These are phyloP conservation scores for Penicillium sp. DNA, from an alignment of 2,329 filamentous ascomycete genomes.

Conservation along the genomic window DNA sequence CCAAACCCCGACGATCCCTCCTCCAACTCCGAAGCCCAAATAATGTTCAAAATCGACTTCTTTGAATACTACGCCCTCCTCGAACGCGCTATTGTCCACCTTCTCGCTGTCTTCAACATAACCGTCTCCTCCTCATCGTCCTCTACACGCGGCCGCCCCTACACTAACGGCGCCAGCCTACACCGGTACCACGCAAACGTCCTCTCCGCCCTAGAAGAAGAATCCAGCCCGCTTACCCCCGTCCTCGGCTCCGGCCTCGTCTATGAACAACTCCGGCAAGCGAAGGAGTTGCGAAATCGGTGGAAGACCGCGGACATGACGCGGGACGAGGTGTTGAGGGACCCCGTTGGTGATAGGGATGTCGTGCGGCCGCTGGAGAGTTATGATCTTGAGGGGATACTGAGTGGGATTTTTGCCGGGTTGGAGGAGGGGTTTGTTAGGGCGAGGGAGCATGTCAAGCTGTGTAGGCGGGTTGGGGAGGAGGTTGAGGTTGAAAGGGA, in stretches of 20 bases:
- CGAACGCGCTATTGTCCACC: conserved; percentile 69
- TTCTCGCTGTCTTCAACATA: conserved; percentile 67
- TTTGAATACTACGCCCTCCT: conserved; percentile 75
- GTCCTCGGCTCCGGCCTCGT: conserved; percentile 61
- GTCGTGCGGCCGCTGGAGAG: conserved; percentile 54
- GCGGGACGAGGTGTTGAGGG: conserved; percentile 28
- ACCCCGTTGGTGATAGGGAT: conserved; percentile 30
- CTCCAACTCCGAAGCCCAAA: conserved; percentile 52
- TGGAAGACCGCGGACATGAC: conserved; percentile 70
- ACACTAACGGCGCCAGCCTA: conserved; percentile 30
- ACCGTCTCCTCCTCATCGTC: conserved; percentile 44
- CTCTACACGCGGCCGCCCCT: neutral
- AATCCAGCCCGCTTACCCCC: conserved; percentile 59
- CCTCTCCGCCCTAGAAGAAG: conserved; percentile 62
- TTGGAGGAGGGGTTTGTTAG: conserved; percentile 62
- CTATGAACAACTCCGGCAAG: conserved; percentile 62
- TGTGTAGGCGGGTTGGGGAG: conserved; percentile 29
- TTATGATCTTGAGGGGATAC: conserved; percentile 65
- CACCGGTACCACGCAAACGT: conserved; percentile 73
- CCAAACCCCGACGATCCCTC: neutral
- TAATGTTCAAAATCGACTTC: conserved; percentile 78
- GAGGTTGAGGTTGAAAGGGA: conserved; percentile 39
- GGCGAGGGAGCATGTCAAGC: conserved; percentile 52
- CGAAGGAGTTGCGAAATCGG: conserved; percentile 71
- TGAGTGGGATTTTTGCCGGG: conserved; percentile 60